Evolutionary conservation across 2,329 filamentous ascomycete genomes (phyloP).

Genomic region (Aspergillus ochraceus): DNA sequence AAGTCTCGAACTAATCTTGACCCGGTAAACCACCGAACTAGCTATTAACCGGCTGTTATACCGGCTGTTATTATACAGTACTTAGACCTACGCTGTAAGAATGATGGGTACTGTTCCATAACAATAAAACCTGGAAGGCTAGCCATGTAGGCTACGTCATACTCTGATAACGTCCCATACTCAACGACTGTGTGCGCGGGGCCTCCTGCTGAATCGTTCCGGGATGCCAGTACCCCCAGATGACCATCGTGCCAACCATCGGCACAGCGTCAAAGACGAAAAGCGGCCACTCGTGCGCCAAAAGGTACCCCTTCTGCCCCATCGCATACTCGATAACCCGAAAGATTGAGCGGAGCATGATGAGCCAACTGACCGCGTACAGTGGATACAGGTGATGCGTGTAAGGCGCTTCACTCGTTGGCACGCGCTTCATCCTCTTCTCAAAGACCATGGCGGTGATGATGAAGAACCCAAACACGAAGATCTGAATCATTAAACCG

Average conservation of each 20-base stretch:
- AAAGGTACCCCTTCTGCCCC: slow-evolving; percentile 43
- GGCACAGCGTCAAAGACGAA: slow-evolving; percentile 44
- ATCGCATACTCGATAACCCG: slow-evolving; percentile 50
- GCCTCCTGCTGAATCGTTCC: neutral
- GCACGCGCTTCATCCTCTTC: slow-evolving; percentile 16
- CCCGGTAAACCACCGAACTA: too few species aligned
- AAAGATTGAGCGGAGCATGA: slow-evolving; percentile 48
- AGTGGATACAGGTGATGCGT: slow-evolving; percentile 15
- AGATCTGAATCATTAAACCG: slow-evolving; percentile 27
- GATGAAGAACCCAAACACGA: slow-evolving; percentile 27
- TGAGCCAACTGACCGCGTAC: slow-evolving; percentile 27
- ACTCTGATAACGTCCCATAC: too few species aligned
- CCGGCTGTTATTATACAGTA: too few species aligned
- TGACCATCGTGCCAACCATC: slow-evolving; percentile 32
- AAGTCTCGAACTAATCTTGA: too few species aligned
- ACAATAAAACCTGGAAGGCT: too few species aligned
- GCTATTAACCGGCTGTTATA: too few species aligned
- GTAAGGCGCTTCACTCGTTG: slow-evolving; percentile 16
- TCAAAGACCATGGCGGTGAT: slow-evolving; percentile 20
- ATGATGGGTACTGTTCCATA: too few species aligned
- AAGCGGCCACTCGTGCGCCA: slow-evolving; percentile 44
- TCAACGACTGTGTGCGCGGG: neutral
- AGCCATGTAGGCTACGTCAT: too few species aligned
- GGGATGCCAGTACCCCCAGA: slow-evolving; percentile 9
- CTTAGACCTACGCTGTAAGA: too few species aligned